phyloP scores from a whole-genome alignment of 2,329 filamentous ascomycete species.

The Sporothrix pallida region DNA sequence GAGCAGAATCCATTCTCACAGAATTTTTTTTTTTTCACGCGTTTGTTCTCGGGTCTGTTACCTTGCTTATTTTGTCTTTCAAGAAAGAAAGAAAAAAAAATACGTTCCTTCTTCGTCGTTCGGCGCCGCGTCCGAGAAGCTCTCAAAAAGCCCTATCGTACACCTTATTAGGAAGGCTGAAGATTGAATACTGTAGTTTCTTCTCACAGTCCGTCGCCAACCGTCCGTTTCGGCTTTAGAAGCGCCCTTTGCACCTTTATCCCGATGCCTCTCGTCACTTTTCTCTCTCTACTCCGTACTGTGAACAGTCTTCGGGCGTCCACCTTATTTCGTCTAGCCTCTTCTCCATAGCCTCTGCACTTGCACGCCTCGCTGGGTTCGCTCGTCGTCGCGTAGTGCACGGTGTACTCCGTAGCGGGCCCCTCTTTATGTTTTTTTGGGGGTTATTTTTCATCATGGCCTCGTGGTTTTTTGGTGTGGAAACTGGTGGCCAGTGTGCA shows the following conservation, averaged over 20 bases:
- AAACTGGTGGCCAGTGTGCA: not conserved
- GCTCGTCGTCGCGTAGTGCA: slow-evolving; percentile 8
- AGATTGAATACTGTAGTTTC: too few relatives aligned
- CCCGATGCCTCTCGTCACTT: not conserved
- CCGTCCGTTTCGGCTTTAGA: not conserved
- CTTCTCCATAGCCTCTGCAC: not conserved
- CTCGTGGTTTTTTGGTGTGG: not conserved
- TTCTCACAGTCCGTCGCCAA: too few relatives aligned
- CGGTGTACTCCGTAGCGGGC: slow-evolving; percentile 9
- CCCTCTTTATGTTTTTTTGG: not conserved
- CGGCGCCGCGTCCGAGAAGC: not conserved
- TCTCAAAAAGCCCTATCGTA: too few relatives aligned
- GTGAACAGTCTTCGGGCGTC: slow-evolving; percentile 11
- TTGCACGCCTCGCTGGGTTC: too few relatives aligned
- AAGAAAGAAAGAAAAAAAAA: too few relatives aligned
- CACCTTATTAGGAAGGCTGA: too few relatives aligned
- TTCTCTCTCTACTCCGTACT: not conserved
- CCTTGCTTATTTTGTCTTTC: not conserved
- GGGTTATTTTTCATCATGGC: not conserved
- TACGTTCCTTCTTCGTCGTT: not conserved
- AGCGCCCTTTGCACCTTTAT: slow-evolving; percentile 11
- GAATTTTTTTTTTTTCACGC: not conserved
- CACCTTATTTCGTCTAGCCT: slow-evolving; percentile 25
- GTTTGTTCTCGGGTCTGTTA: not conserved
- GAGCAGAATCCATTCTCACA: not conserved